Evolutionary conservation across 2,329 filamentous ascomycete genomes (phyloP).

Genomic region (Penicillium sp.): DNA sequence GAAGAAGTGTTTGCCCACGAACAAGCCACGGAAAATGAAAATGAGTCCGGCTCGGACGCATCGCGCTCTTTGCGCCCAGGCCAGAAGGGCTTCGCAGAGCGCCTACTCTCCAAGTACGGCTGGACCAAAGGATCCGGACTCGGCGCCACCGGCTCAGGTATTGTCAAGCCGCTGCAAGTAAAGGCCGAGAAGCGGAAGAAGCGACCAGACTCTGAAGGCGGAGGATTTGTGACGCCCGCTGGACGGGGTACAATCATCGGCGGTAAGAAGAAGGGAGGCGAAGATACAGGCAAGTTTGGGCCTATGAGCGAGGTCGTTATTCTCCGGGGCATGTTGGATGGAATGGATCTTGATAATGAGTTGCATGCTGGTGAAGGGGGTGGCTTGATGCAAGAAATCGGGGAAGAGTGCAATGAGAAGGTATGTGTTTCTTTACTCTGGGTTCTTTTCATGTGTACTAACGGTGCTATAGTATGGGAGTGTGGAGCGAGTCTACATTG

Average conservation of each 20-base stretch:
- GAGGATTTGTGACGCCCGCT: slow-evolving; percentile 66
- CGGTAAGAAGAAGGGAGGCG: slow-evolving; percentile 55
- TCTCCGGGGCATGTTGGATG: slow-evolving; percentile 77
- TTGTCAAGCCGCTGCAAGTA: slow-evolving; percentile 74
- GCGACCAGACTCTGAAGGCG: slow-evolving; percentile 69
- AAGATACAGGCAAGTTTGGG: slow-evolving; percentile 57
- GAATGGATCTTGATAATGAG: slow-evolving; percentile 74
- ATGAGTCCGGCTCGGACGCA: slow-evolving; percentile 30
- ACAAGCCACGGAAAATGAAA: slow-evolving; percentile 29
- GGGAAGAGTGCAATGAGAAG: slow-evolving; percentile 83
- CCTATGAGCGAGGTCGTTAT: slow-evolving; percentile 77
- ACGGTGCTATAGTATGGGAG: slow-evolving; percentile 61
- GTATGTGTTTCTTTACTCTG: slow-evolving; percentile 36
- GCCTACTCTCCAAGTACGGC: slow-evolving; percentile 88
- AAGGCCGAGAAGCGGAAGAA: slow-evolving; percentile 83
- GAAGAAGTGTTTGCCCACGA: slow-evolving; percentile 44
- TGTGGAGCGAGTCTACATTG: slow-evolving; percentile 73
- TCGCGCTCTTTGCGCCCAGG: slow-evolving; percentile 65
- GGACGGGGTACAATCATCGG: slow-evolving; percentile 76
- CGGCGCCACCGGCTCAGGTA: slow-evolving; percentile 74
- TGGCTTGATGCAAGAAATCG: slow-evolving; percentile 83
- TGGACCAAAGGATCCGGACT: slow-evolving; percentile 86
- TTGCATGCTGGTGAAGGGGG: slow-evolving; percentile 58
- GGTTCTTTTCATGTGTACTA: background rate
- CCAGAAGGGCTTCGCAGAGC: slow-evolving; percentile 77